phyloP scores from a whole-genome alignment of 441 rosid genomes.

The Gossypium laxum region DNA sequence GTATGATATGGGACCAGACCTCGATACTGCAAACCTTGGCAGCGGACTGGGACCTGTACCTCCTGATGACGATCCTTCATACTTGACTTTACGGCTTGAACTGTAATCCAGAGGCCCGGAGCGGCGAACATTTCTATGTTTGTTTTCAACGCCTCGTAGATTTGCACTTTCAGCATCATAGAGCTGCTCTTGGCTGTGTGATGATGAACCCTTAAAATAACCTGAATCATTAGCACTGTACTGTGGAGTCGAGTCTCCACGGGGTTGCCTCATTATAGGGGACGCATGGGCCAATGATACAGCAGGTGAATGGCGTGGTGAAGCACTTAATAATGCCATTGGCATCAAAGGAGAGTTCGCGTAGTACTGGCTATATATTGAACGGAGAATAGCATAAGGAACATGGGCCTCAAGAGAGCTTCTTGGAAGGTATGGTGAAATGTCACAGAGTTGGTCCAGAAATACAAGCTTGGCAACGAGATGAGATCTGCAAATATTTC shows the following conservation, averaged over 20 bases:
- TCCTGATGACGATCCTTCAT: conserved; percentile 60
- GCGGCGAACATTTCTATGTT: conserved; percentile 55
- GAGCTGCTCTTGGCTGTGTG: conserved; percentile 53
- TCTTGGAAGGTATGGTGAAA: conserved; percentile 82
- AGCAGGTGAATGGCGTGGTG: conserved; percentile 76
- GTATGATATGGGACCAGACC: conserved; percentile 86
- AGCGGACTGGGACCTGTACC: conserved; percentile 80
- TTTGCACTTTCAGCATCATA: conserved; percentile 46
- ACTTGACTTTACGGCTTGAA: conserved; percentile 61
- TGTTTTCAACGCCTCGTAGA: conserved; percentile 34
- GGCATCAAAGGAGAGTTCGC: conserved; percentile 65
- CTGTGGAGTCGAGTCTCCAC: conserved; percentile 76
- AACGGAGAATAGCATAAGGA: conserved; percentile 76
- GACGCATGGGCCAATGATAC: conserved; percentile 67
- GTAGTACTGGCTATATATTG: conserved; percentile 84
- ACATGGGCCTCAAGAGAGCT: conserved; percentile 75
- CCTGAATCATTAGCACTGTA: conserved; percentile 48
- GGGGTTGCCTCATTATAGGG: conserved; percentile 52
- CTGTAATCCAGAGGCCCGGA: conserved; percentile 93
- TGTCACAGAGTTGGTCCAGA: conserved; percentile 90
- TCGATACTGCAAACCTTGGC: conserved; percentile 87
- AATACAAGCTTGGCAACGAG: conserved; percentile 86
- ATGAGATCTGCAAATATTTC: conserved; percentile 48
- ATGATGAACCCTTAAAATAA: conserved; percentile 69
- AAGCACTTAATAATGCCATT: conserved; percentile 39